Evolutionary conservation across 192 early-diverging fungal species (phyloP).

Genomic region (Coemansia sp.): DNA sequence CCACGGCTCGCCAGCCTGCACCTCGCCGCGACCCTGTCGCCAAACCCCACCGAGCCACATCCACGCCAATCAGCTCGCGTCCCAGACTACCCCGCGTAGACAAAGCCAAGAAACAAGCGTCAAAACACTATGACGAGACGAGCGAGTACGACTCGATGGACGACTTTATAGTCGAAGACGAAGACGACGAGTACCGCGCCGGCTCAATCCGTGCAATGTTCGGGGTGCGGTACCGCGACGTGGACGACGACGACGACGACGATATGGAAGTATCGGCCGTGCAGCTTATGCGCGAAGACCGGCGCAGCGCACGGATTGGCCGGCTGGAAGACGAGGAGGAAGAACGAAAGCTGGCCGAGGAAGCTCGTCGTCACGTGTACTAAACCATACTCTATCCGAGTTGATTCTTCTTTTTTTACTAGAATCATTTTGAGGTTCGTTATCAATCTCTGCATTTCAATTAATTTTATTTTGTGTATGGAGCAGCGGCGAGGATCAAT

Average conservation of each 20-base stretch:
- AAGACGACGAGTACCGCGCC: slow-evolving; percentile 43
- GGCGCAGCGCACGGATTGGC: slow-evolving; percentile 39
- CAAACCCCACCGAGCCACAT: not conserved
- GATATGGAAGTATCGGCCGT: slow-evolving; percentile 48
- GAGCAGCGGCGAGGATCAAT: slow-evolving; percentile 2
- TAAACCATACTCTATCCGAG: not conserved
- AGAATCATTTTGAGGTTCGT: too few species aligned
- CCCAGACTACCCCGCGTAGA: not conserved
- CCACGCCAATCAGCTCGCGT: not conserved
- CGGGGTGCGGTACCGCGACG: slow-evolving; percentile 45
- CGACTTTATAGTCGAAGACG: slow-evolving; percentile 53
- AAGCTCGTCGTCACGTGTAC: slow-evolving; percentile 6
- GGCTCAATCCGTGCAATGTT: slow-evolving; percentile 45
- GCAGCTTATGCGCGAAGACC: slow-evolving; percentile 49
- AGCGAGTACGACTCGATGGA: slow-evolving; percentile 52
- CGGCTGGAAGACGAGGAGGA: slow-evolving; percentile 44
- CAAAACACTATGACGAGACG: slow-evolving; percentile 18
- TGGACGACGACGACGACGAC: slow-evolving; percentile 48
- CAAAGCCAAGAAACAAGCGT: not conserved
- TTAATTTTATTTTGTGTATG: not conserved
- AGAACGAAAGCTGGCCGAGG: slow-evolving; percentile 32
- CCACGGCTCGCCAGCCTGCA: not conserved
- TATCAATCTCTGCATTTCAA: not conserved
- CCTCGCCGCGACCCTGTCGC: not conserved
- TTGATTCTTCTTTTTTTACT: too few species aligned